Evolutionary conservation across 306 rosid genomes (phyloP).

Genomic region (Inga oerstediana): DNA sequence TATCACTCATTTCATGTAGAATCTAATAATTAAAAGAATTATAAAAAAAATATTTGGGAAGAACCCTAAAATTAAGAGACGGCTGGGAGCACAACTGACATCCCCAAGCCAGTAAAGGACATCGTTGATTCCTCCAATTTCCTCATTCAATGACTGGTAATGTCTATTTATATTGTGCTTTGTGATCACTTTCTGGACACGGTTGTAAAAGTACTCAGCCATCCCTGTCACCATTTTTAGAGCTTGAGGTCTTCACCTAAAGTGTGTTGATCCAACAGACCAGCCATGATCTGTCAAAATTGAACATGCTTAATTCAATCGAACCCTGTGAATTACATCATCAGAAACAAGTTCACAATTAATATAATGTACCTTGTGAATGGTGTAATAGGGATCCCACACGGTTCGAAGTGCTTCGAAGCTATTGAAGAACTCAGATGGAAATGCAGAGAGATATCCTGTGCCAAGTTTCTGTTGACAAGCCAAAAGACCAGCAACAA

Average conservation of each 20-base stretch:
- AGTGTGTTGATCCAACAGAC: slow-evolving; percentile 63
- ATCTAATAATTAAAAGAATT: too few relatives aligned
- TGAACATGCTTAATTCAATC: neutral
- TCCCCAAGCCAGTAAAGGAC: slow-evolving; percentile 39
- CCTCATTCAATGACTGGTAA: slow-evolving; percentile 56
- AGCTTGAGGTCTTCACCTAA: slow-evolving; percentile 49
- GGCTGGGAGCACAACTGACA: too few relatives aligned
- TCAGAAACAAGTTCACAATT: too few relatives aligned
- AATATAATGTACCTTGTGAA: slow-evolving; percentile 56
- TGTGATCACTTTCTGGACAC: slow-evolving; percentile 54
- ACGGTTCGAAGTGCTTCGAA: slow-evolving; percentile 46
- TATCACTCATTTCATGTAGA: too few relatives aligned
- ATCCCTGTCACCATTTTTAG: slow-evolving; percentile 51
- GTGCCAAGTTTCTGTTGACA: slow-evolving; percentile 58
- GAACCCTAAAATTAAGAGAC: too few relatives aligned
- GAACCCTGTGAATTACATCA: too few relatives aligned
- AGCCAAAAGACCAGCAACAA: slow-evolving; percentile 46
- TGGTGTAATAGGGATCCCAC: slow-evolving; percentile 80
- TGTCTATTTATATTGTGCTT: slow-evolving; percentile 47
- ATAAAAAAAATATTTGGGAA: too few relatives aligned
- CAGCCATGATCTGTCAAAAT: slow-evolving; percentile 56
- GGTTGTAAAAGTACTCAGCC: slow-evolving; percentile 65
- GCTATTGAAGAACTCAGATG: slow-evolving; percentile 55
- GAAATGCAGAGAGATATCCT: slow-evolving; percentile 33
- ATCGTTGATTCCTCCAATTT: slow-evolving; percentile 74